Conservation (phyloP, 2,329 filamentous ascomycete genomes). For the Claviceps sp. region DNA sequence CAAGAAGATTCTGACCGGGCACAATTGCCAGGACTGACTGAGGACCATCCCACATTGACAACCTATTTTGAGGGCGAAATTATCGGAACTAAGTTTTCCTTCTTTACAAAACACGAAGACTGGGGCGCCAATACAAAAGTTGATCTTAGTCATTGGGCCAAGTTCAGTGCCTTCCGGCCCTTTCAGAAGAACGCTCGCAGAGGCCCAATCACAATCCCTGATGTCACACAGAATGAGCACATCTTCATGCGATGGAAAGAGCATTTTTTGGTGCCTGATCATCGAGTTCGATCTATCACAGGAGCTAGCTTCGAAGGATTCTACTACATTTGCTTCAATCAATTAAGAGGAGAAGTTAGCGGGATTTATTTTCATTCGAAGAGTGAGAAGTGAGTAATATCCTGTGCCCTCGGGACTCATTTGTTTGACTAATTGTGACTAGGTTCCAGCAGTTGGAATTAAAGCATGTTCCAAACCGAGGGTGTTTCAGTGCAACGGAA, state of each 20-base stretch:
- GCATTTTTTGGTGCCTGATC: slow-evolving; percentile 91
- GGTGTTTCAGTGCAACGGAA: slow-evolving; percentile 77
- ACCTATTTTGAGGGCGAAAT: slow-evolving; percentile 99
- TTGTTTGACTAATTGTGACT: slow-evolving; percentile 3
- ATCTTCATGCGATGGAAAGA: slow-evolving; percentile 99
- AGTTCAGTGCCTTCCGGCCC: slow-evolving; percentile 77
- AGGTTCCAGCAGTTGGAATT: slow-evolving; percentile 90
- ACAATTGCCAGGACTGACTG: slow-evolving; percentile 57
- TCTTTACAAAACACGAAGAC: slow-evolving; percentile 73
- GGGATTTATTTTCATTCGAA: slow-evolving; percentile 98
- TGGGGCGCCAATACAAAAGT: slow-evolving; percentile 91
- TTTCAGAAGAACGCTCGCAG: slow-evolving; percentile 47
- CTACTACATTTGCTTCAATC: slow-evolving; percentile 98
- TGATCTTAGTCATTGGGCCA: slow-evolving; percentile 84
- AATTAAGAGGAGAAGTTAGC: slow-evolving; percentile 69
- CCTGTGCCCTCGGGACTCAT: neutral
- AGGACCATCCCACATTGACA: slow-evolving; percentile 92
- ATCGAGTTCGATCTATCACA: slow-evolving; percentile 77
- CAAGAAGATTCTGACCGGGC: neutral
- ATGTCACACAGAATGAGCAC: slow-evolving; percentile 68
- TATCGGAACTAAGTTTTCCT: slow-evolving; percentile 89
- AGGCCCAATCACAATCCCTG: slow-evolving; percentile 44
- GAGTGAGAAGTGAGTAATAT: slow-evolving; percentile 72
- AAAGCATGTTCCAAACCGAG: slow-evolving; percentile 72
- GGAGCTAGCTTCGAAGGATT: slow-evolving; percentile 97